Conservation (phyloP, 805 yeast genomes). For the Yamadazyma olivae region DNA sequence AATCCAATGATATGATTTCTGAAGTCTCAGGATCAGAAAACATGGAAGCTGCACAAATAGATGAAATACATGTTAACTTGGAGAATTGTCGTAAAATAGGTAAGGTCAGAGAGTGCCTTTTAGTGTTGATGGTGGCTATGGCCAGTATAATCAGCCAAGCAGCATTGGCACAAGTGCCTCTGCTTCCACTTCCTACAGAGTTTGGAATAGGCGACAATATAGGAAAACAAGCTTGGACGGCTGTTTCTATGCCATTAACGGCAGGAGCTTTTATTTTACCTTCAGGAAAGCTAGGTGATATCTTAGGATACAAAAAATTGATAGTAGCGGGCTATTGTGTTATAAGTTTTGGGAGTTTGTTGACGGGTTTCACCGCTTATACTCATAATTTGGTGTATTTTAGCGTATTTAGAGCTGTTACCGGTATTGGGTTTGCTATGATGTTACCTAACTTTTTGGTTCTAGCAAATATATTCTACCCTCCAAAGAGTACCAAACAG, state of each 20-base stretch:
- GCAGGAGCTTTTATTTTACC: conserved; percentile 33
- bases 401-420: conserved; percentile 27
- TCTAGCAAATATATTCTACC: conserved; percentile 26
- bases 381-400: conserved; percentile 20
- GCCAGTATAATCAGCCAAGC: conserved; percentile 12
- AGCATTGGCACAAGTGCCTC: conserved; percentile 18
- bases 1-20: too few relatives aligned
- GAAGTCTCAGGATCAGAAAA: background rate
- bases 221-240: conserved; percentile 35
- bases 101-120: background rate
- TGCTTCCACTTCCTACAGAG: conserved; percentile 16
- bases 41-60: too few relatives aligned
- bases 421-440: conserved; percentile 32
- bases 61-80: too few relatives aligned
- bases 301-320: conserved; percentile 30
- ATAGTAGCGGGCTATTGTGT: conserved; percentile 22
- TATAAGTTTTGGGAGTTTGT: conserved; percentile 20
- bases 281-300: conserved; percentile 32
- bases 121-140: conserved; percentile 3
- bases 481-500: conserved; percentile 15
- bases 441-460: conserved; percentile 34
- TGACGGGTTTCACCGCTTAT: conserved; percentile 25
- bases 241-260: conserved; percentile 29
- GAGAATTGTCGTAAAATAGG: background rate
- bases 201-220: conserved; percentile 17